Evolutionary conservation across 495 filamentous ascomycete species (phyloP), one percentile per base, ranked within the genome.

Genomic region (Platismatia glauca): DNA sequence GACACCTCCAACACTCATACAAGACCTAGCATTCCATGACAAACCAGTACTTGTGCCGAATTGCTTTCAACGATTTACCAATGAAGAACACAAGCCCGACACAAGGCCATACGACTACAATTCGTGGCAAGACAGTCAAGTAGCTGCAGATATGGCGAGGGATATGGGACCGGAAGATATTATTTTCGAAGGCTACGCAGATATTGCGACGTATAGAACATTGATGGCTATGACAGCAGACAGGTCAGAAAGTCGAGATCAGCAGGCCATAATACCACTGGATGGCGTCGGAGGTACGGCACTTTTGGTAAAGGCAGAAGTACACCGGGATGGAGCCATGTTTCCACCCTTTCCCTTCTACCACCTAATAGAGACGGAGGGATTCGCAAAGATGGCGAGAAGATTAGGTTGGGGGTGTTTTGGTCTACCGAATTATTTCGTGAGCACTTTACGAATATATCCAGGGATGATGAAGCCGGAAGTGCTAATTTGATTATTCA

Each of bases 241-340:
- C 66, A 67, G 68, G 27, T 63, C 59, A 4, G 76, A 75, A 5
- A 77, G 73, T 0, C 79, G 81, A 11, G 82, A 90, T 69, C 76
- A 78, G 6, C 72, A 80, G 31, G 74, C 78, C 34, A 85, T 88
- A 67, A 78, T 96, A 8, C 77, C 79, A 24, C 76, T 98, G 7
- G 95, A 98, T 74, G 94, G 94, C 24, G 95, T 98, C 16, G 94
- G 94, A 55, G 94, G 94, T 7, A 96, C 94, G 3, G 89, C 93
- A 9, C 79, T 98, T 60, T 75, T 98, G 74, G 94, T 98, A 20
- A 97, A 97, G 77, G 94, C 95, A 0, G 95, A 97, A 61, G 94
- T 98, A 11, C 94, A 98, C 70, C 83, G 94, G 18, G 95, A 98
- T 72, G 94, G 94, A 6, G 94, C 95, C 61, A 98, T 98, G 94